phyloP scores from a whole-genome alignment of 1,139 yeast species.

The Taiozyma sp. region DNA sequence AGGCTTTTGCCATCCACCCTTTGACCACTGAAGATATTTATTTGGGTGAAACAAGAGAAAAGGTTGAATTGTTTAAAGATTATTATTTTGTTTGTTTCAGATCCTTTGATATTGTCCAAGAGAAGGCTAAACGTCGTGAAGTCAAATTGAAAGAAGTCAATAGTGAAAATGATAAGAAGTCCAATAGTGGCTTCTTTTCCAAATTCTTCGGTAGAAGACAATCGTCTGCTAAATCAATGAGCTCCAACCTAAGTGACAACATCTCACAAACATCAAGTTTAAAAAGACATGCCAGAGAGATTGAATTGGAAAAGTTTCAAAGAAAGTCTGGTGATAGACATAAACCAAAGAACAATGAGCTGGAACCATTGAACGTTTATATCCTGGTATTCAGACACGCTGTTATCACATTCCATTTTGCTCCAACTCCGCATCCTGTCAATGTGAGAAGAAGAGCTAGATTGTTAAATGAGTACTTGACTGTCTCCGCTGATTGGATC shows the following conservation, averaged over 20 bases:
- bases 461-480: constrained; percentile 78
- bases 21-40: constrained; percentile 94
- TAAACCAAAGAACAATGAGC: constrained; percentile 62
- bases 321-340: constrained; percentile 38
- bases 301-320: constrained; percentile 30
- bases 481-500: constrained; percentile 94
- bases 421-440: constrained; percentile 94
- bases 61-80: constrained; percentile 85
- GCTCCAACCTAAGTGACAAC: constrained; percentile 6
- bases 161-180: constrained; percentile 1
- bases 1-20: constrained; percentile 93
- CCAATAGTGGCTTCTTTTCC: constrained; percentile 10
- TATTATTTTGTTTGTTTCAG: constrained; percentile 93
- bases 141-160: constrained; percentile 9
- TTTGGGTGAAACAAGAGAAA: constrained; percentile 90
- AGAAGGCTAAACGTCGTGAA: constrained; percentile 39
- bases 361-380: constrained; percentile 89
- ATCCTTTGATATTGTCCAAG: constrained; percentile 83
- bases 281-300: constrained; percentile 29
- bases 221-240: constrained; percentile 12
- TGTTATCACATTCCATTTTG: constrained; percentile 88
- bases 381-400: constrained; percentile 89
- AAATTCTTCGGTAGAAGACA: constrained; percentile 14
- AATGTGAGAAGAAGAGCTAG: constrained; percentile 93
- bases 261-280: constrained; percentile 20